phyloP scores from a whole-genome alignment of 2,329 filamentous ascomycete species.

The Hymenoscyphus salicellus region DNA sequence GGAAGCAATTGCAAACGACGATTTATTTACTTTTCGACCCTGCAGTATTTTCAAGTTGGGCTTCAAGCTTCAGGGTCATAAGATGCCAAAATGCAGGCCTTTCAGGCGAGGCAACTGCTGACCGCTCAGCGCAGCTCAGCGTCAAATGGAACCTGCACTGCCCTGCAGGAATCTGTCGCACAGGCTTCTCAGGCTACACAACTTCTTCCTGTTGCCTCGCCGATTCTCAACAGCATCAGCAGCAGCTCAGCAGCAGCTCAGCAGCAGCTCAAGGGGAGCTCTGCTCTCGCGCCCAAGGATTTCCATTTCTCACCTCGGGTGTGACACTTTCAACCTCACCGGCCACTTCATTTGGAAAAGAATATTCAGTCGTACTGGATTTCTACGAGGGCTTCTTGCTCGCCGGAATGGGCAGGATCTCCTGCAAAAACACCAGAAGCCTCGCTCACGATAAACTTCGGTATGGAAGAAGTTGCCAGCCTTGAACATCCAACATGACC shows the following conservation, averaged over 20 bases:
- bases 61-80: not conserved
- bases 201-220: not conserved
- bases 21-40: slow-evolving; percentile 1
- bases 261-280: not conserved
- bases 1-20: not conserved
- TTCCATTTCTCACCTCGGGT: not conserved
- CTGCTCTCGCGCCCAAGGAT: not conserved
- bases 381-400: too few relatives aligned
- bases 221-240: not conserved
- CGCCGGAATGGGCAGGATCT: too few relatives aligned
- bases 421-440: too few relatives aligned
- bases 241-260: not conserved
- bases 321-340: not conserved
- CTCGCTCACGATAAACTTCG: too few relatives aligned
- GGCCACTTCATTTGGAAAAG: too few relatives aligned
- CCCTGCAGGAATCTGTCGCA: not conserved
- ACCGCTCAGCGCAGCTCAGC: not conserved
- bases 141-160: not conserved
- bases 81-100: not conserved
- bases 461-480: too few relatives aligned
- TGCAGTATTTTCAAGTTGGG: too few relatives aligned
- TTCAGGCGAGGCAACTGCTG: not conserved
- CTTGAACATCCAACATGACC: too few relatives aligned
- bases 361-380: too few relatives aligned
- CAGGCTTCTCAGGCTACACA: not conserved